These are phyloP conservation scores for Fusarium algeriense DNA, from an alignment of 2,329 filamentous ascomycete species.

Conservation along the genomic window DNA sequence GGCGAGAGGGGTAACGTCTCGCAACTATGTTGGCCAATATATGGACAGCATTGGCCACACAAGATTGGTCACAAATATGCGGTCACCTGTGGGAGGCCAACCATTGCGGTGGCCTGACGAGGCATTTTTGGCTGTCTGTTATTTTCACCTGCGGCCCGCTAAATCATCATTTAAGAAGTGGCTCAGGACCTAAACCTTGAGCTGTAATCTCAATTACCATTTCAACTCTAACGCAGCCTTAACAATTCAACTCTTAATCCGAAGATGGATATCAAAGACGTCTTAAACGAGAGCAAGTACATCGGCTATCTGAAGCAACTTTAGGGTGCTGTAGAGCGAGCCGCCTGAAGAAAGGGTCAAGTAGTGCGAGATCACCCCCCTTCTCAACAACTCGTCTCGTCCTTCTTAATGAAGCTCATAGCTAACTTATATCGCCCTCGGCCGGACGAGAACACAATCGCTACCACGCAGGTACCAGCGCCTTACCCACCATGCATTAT, in stretches of 20 bases:
- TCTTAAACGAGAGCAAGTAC: background rate
- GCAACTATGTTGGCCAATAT: background rate
- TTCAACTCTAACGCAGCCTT: background rate
- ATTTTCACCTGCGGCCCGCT: too few species aligned
- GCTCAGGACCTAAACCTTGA: background rate
- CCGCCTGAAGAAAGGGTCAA: conserved; percentile 3
- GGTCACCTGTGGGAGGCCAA: background rate
- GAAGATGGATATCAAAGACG: conserved; percentile 13
- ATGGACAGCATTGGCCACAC: background rate
- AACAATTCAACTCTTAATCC: background rate
- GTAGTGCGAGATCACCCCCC: background rate
- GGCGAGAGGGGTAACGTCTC: background rate
- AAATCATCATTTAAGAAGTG: background rate
- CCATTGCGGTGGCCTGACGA: background rate
- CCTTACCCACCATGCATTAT: background rate
- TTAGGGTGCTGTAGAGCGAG: background rate
- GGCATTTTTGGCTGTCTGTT: background rate
- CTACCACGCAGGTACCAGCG: conserved; percentile 3
- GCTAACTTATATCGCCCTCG: background rate
- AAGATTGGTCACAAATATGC: background rate
- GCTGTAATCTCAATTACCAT: background rate
- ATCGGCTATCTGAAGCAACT: background rate
- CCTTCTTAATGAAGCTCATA: background rate
- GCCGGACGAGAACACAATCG: background rate
- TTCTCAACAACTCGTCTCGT: background rate